Conservation (phyloP, 2,329 filamentous ascomycete genomes). For the Graphiopsis chlorocephala region DNA sequence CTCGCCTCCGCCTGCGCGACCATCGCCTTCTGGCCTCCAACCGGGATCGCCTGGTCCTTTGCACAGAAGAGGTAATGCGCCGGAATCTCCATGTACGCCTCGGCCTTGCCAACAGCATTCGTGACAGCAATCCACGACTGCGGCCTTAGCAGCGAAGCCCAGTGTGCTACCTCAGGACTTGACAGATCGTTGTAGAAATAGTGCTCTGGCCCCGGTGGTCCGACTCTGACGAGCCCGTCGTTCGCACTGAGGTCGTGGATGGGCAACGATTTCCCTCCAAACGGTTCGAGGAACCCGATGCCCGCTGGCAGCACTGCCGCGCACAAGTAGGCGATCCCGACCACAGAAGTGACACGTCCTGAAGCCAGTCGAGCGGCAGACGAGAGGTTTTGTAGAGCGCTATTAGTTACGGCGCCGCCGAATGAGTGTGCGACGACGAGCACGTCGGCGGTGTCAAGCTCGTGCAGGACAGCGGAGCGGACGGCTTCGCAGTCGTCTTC, state of each 20-base stretch:
- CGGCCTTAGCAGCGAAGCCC: constrained; percentile 18
- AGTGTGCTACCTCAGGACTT: constrained; percentile 22
- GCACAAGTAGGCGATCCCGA: constrained; percentile 19
- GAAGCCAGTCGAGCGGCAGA: constrained; percentile 3
- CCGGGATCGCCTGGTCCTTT: constrained; percentile 4
- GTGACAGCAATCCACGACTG: constrained; percentile 14
- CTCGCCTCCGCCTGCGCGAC: background rate
- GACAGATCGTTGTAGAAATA: constrained; percentile 41
- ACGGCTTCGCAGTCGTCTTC: constrained; percentile 16
- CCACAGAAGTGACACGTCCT: constrained; percentile 17
- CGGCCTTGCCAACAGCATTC: constrained; percentile 26
- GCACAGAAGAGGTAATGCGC: constrained; percentile 19
- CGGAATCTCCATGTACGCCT: constrained; percentile 37
- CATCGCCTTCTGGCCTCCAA: background rate
- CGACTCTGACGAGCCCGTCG: constrained; percentile 6
- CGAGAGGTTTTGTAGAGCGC: constrained; percentile 10
- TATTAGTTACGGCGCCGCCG: constrained; percentile 16
- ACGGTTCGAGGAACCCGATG: constrained; percentile 9
- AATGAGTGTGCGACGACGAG: constrained; percentile 22
- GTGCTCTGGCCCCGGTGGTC: constrained; percentile 14
- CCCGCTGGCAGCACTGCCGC: constrained; percentile 1
- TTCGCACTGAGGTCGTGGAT: constrained; percentile 15
- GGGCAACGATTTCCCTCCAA: constrained; percentile 16
- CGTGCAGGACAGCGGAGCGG: constrained; percentile 1
- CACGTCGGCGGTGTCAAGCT: constrained; percentile 16